phyloP scores from a whole-genome alignment of 768 basidiomycete species.

The Kwoniella europaea region DNA sequence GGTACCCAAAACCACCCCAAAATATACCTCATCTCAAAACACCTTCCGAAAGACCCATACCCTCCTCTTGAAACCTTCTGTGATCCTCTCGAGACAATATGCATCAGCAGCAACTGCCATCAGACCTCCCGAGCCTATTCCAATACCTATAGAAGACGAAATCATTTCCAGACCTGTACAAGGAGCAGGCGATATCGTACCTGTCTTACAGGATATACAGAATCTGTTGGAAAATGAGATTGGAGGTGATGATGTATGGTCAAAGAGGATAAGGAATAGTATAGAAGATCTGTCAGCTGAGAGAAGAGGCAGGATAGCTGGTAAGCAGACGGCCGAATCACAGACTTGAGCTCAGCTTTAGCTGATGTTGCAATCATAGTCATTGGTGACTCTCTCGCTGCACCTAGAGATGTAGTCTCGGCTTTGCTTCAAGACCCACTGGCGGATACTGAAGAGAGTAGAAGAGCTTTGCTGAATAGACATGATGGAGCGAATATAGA shows the following conservation, averaged over 20 bases:
- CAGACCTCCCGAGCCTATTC: background rate
- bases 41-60: background rate
- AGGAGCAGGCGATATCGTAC: constrained; percentile 11
- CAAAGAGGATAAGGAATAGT: constrained; percentile 27
- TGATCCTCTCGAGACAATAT: background rate
- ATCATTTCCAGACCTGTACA: constrained; percentile 8
- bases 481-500: constrained; percentile 26
- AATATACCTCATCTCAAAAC: background rate
- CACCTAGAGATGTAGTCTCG: constrained; percentile 42
- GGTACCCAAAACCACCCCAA: background rate
- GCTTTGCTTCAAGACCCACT: constrained; percentile 51
- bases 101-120: constrained; percentile 22
- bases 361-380: constrained; percentile 26
- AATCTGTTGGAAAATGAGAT: constrained; percentile 38
- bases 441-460: constrained; percentile 28
- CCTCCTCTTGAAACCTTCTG: background rate
- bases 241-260: constrained; percentile 47
- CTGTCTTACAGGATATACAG: constrained; percentile 17
- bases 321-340: constrained; percentile 2
- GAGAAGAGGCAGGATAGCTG: constrained; percentile 24
- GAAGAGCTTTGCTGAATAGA: constrained; percentile 28
- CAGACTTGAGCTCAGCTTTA: background rate
- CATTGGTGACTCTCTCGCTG: constrained; percentile 38
- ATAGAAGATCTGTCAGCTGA: constrained; percentile 24
- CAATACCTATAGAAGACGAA: background rate